Evolutionary conservation across 2,329 filamentous ascomycete species (phyloP), one percentile per base, ranked within the genome.

Genomic region (Ilyonectria mors-panacis): DNA sequence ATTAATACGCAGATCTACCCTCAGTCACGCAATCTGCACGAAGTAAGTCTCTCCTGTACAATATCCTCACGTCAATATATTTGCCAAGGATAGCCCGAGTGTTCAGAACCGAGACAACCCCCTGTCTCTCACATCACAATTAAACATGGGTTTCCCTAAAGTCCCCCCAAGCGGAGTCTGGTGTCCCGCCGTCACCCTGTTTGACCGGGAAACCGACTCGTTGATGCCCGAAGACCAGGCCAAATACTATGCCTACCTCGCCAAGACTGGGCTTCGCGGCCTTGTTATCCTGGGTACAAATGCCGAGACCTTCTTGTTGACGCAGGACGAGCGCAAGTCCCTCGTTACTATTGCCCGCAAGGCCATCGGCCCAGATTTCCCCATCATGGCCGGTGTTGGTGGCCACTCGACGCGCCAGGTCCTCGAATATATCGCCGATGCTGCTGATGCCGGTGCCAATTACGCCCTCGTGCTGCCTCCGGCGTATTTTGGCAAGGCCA

Each of bases 321-420:
- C 87, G 3, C 87, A 86, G 30, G 85, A 88, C 68, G 89, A 91
- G 78, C 85, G 89, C 63, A 82, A 81, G 59, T 80, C 82, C 33
- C 83, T 92, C 2, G 82, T 93, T n/a, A 76, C 81, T 33, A 81
- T 86, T 6, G 90, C 90, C 80, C 89, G 94, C 59, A 92, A 93
- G 76, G 89, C 89, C 65, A 92, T 97, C 45, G 95, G 94, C 0
- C 93, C 94, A 0, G 91, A 95, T 78, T 97, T 94, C 80, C 94
- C 95, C 30, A 86, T 97, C 70, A 94, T 96, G 85, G 94, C 58
- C 81, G 91, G 91, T 26, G 88, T 90, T 6, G 86, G 89, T 26
- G 89, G 87, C 2, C 90, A 92, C 77, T 91, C 88, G 7, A 91
- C 88, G 6, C 85, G 85, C 67, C 90, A 92, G 77, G 87, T 89